phyloP scores from a whole-genome alignment of 2,329 filamentous ascomycete species.

The Chalaropsis ovoidea region DNA sequence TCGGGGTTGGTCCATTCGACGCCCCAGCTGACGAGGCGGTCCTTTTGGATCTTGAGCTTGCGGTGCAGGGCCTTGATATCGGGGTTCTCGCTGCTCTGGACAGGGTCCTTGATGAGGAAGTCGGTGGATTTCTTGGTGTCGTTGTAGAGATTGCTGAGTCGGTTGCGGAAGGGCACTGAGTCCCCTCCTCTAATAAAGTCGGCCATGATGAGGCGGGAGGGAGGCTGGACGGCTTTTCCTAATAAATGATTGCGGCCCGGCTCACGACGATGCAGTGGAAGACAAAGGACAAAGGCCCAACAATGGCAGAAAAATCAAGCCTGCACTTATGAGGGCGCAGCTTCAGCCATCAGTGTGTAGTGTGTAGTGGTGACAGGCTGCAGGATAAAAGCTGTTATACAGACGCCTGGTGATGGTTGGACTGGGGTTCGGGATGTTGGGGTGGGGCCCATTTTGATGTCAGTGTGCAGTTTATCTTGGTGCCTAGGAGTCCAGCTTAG shows the following conservation, averaged over 20 bases:
- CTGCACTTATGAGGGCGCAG: background rate
- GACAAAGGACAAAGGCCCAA: background rate
- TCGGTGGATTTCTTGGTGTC: constrained; percentile 71
- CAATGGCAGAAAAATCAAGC: background rate
- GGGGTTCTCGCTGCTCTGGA: constrained; percentile 53
- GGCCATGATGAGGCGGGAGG: constrained; percentile 14
- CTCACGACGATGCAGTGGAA: background rate
- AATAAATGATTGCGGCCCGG: background rate
- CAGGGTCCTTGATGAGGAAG: constrained; percentile 56
- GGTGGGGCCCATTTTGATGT: background rate
- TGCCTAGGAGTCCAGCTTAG: constrained; percentile 1
- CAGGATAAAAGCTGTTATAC: constrained; percentile 13
- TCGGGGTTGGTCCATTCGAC: constrained; percentile 67
- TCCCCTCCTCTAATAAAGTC: constrained; percentile 19
- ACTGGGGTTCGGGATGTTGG: background rate
- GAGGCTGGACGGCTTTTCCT: background rate
- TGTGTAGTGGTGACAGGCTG: background rate
- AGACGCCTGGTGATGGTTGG: background rate
- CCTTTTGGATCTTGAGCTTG: constrained; percentile 70
- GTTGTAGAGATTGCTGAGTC: constrained; percentile 62
- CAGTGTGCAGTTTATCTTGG: constrained; percentile 12
- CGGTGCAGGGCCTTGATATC: constrained; percentile 63
- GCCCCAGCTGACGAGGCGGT: constrained; percentile 68
- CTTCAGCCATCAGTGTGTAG: background rate
- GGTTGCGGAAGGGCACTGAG: constrained; percentile 21